Evolutionary conservation across 2,329 filamentous ascomycete species (phyloP).

Genomic region (Paraphoma chrysanthemicola): DNA sequence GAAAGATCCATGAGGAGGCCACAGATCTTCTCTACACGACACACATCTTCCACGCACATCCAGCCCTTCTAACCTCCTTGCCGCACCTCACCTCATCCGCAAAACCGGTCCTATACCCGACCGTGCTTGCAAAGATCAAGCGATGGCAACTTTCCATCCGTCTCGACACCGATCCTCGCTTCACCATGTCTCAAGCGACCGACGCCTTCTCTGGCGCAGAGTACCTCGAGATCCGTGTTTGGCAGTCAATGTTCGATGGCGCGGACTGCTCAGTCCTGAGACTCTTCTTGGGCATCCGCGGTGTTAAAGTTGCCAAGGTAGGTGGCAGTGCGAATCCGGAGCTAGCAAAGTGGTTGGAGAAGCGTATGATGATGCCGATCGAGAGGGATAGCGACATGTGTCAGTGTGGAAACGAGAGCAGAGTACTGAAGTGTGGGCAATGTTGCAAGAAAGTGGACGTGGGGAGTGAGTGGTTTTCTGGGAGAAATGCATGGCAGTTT

Average conservation of each 20-base stretch:
- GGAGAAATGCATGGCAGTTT: constrained; percentile 27
- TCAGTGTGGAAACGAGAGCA: constrained; percentile 34
- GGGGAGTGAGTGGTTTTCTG: constrained; percentile 22
- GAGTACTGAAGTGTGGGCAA: constrained; percentile 39
- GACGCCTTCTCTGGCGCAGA: constrained; percentile 56
- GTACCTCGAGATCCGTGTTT: constrained; percentile 58
- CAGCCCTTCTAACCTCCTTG: constrained; percentile 52
- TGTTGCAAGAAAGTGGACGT: constrained; percentile 20
- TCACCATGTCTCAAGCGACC: constrained; percentile 47
- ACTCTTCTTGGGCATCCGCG: constrained; percentile 56
- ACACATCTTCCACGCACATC: constrained; percentile 60
- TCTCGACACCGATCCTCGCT: constrained; percentile 59
- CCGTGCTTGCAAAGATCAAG: constrained; percentile 46
- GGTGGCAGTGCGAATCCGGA: constrained; percentile 51
- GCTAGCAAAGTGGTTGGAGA: constrained; percentile 55
- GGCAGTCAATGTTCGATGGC: constrained; percentile 49
- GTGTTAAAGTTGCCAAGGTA: constrained; percentile 53
- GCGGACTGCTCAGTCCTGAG: constrained; percentile 52
- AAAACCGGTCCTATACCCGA: constrained; percentile 45
- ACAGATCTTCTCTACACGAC: constrained; percentile 55
- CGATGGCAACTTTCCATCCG: constrained; percentile 56
- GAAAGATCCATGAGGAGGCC: constrained; percentile 51
- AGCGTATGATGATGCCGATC: constrained; percentile 50
- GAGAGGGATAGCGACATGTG: constrained; percentile 24
- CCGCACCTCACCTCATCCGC: constrained; percentile 51